Percentiles rank a stretch among this genome's conserved stretches.
These are phyloP conservation scores for Penicillium psychrofluorescens DNA, from an alignment of 495 filamentous ascomycete genomes.

Conservation along the genomic window DNA sequence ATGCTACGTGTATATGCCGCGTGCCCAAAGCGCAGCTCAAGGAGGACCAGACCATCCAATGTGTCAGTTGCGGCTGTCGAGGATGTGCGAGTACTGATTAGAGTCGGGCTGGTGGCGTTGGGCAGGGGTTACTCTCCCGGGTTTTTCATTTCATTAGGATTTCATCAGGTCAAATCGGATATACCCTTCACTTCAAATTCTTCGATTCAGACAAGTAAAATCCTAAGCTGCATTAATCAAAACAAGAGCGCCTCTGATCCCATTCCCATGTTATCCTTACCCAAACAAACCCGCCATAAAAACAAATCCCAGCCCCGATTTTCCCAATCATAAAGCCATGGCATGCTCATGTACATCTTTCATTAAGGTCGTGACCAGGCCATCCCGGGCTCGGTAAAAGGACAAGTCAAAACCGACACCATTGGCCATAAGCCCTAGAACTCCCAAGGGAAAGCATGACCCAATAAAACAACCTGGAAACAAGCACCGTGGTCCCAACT, in stretches of 20 bases:
- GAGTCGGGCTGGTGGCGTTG: not conserved
- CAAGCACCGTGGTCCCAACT: constrained; percentile 15
- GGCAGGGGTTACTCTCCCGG: not conserved
- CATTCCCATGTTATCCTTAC: too few relatives aligned
- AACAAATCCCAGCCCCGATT: constrained; percentile 14
- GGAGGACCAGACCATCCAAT: constrained; percentile 84
- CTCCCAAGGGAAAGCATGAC: constrained; percentile 22
- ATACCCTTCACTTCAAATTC: not conserved
- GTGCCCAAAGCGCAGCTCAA: constrained; percentile 89
- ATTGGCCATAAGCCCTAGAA: constrained; percentile 13
- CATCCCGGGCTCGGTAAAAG: constrained; percentile 23
- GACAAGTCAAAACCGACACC: constrained; percentile 20
- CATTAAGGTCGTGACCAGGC: constrained; percentile 38
- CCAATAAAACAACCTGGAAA: constrained; percentile 14
- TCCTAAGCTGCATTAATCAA: constrained; percentile 4
- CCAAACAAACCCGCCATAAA: constrained; percentile 1
- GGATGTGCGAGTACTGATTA: constrained; percentile 86
- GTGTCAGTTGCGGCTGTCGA: constrained; percentile 91
- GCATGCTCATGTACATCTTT: constrained; percentile 43
- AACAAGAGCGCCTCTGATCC: constrained; percentile 14
- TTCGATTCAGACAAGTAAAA: constrained; percentile 11
- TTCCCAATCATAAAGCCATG: constrained; percentile 29
- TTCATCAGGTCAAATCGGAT: not conserved
- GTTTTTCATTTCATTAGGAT: not conserved
- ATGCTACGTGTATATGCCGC: constrained; percentile 93